Evolutionary conservation across 148 eudicot species (phyloP).

Genomic region (Talinum fruticosum): DNA sequence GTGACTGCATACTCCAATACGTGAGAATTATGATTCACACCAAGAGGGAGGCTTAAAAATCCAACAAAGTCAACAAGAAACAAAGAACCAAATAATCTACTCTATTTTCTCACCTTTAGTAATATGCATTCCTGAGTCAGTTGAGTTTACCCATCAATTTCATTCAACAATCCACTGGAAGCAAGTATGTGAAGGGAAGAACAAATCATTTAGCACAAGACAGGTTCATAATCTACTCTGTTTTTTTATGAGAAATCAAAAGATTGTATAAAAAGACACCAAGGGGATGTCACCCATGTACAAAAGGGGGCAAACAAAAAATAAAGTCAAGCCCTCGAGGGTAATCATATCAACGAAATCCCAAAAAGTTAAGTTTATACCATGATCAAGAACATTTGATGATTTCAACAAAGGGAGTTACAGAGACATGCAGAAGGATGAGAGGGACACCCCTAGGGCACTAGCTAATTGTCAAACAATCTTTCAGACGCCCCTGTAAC

Average conservation of each 20-base stretch:
- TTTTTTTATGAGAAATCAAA: too few relatives aligned
- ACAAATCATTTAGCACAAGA: neutral
- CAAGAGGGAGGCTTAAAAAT: neutral
- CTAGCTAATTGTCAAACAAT: conserved; percentile 13
- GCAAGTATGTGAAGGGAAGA: neutral
- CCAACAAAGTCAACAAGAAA: neutral
- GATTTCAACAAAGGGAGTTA: conserved; percentile 9
- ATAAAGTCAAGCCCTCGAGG: too few relatives aligned
- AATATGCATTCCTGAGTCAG: neutral
- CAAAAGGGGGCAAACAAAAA: too few relatives aligned
- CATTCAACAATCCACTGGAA: neutral
- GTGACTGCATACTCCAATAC: too few relatives aligned
- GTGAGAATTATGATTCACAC: neutral
- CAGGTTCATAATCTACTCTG: neutral
- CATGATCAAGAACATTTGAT: neutral
- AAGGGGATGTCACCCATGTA: too few relatives aligned
- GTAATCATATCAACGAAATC: too few relatives aligned
- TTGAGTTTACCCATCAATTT: neutral
- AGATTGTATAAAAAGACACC: too few relatives aligned
- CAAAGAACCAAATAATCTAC: too few relatives aligned
- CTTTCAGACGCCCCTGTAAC: neutral
- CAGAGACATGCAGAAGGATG: neutral
- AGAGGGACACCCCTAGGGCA: conserved; percentile 3
- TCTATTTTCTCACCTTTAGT: too few relatives aligned
- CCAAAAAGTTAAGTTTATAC: too few relatives aligned